Conservation (phyloP, 352 stramenopile species). For the Peronospora belbahrii region DNA sequence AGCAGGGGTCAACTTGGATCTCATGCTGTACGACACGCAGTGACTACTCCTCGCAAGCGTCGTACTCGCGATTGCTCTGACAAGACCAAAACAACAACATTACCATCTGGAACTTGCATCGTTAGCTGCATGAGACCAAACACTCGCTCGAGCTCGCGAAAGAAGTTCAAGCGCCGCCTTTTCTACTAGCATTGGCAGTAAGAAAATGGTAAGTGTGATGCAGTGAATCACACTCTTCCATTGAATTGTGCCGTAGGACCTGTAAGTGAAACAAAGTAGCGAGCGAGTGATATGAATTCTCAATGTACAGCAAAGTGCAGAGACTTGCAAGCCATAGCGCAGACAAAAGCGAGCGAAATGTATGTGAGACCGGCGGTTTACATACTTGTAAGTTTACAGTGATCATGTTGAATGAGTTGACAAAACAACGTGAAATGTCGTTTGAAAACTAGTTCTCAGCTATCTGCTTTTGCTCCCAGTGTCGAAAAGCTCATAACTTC, state of each 20-base stretch:
- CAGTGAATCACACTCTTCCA: not conserved
- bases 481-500: too few relatives aligned
- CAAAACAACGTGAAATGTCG: too few relatives aligned
- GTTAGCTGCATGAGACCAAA: conserved; percentile 3
- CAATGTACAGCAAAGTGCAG: not conserved
- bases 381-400: too few relatives aligned
- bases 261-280: too few relatives aligned
- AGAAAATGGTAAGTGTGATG: not conserved
- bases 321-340: not conserved
- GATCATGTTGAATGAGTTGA: too few relatives aligned
- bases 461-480: too few relatives aligned
- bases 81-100: not conserved
- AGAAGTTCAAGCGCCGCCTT: conserved; percentile 25
- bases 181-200: conserved; percentile 9
- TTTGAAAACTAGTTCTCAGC: too few relatives aligned
- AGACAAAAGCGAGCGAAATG: too few relatives aligned
- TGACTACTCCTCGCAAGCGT: conserved; percentile 12
- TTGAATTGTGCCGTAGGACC: not conserved
- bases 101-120: not conserved
- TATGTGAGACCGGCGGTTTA: too few relatives aligned
- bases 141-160: conserved; percentile 16
- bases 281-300: not conserved
- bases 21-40: not conserved
- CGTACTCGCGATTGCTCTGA: not conserved
- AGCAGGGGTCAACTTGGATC: not conserved